Evolutionary conservation across 345 rosid species (phyloP), one percentile per base, ranked within the genome.

Genomic region (Cardiospermum halicacabum): DNA sequence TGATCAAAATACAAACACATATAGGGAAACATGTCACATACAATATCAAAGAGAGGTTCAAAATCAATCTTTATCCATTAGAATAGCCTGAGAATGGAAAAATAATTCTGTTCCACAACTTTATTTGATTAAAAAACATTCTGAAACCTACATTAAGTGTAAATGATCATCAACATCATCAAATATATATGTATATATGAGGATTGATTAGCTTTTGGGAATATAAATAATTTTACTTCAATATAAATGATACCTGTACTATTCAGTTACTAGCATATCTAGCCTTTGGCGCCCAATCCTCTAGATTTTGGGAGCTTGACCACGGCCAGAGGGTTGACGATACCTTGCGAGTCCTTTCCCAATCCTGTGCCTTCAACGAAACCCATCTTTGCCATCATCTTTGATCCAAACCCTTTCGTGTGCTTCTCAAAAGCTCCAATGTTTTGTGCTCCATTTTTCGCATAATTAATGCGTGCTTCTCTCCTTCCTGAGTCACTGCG

Each of bases 331-430:
- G 96, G 95, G 60, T 76, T 85, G 50, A 81, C 69, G 7, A 85
- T 89, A 65, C 98, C 96, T 72, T 87, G 91, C 1, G 91, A 87
- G 34, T 85, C 82, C 69, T 66, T 84, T 13, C 96, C 98, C 80
- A 92, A 73, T 11, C 96, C 93, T 47, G 32, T 80, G 58, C 98
- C 96, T 74, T 89, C 93, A 2, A 92, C 79, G 43, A 92, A 92
- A 3, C 96, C 95, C 98, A 92, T 92, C 81, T 69, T 92, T 1
- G 83, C 87, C 98, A 89, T 92, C 85, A 89, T 86, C 76, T 72
- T 89, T 4, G 97, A 89, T 19, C 98, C 96, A 36, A 92, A 90
- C 13, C 97, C 97, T 74, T 77, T 84, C 30, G 97, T 90, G 73
- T 90, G 96, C 80, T 74, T 86, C 69, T 93, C 98, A 48, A 86